phyloP scores from a whole-genome alignment of 257 asterid species.

The Cynanchum wilfordii region DNA sequence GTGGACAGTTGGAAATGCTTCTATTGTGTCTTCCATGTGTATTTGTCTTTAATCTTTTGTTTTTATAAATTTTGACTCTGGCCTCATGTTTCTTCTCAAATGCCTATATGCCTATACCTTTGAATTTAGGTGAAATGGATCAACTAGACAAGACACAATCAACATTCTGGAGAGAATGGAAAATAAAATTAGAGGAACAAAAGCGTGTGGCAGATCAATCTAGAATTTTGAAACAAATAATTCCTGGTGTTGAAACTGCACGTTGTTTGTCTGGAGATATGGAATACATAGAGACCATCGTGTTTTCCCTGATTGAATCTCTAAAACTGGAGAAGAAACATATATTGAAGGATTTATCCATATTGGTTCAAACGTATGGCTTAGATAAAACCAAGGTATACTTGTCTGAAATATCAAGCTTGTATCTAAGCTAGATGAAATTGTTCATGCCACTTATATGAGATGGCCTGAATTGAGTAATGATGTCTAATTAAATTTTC shows the following conservation, averaged over 20 bases:
- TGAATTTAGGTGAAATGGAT: constrained; percentile 63
- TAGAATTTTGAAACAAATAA: constrained; percentile 76
- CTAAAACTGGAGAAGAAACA: constrained; percentile 67
- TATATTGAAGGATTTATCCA: constrained; percentile 54
- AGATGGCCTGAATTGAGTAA: neutral
- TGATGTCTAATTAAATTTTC: neutral
- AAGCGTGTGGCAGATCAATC: constrained; percentile 75
- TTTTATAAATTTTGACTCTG: constrained; percentile 1
- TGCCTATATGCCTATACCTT: neutral
- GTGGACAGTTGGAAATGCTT: neutral
- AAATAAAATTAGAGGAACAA: constrained; percentile 85
- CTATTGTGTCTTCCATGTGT: neutral
- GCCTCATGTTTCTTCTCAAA: constrained; percentile 18
- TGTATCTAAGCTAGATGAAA: neutral
- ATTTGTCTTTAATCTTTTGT: neutral
- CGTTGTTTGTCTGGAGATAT: constrained; percentile 79
- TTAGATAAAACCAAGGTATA: constrained; percentile 65
- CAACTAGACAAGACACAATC: constrained; percentile 80
- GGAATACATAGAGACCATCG: constrained; percentile 59
- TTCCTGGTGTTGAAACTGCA: constrained; percentile 86
- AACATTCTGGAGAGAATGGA: constrained; percentile 98
- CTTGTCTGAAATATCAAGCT: constrained; percentile 7
- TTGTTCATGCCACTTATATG: neutral
- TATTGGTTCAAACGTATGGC: constrained; percentile 62
- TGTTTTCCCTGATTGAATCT: constrained; percentile 71